Conservation (phyloP, 768 basidiomycete species). For the Hortiboletus campestris region DNA sequence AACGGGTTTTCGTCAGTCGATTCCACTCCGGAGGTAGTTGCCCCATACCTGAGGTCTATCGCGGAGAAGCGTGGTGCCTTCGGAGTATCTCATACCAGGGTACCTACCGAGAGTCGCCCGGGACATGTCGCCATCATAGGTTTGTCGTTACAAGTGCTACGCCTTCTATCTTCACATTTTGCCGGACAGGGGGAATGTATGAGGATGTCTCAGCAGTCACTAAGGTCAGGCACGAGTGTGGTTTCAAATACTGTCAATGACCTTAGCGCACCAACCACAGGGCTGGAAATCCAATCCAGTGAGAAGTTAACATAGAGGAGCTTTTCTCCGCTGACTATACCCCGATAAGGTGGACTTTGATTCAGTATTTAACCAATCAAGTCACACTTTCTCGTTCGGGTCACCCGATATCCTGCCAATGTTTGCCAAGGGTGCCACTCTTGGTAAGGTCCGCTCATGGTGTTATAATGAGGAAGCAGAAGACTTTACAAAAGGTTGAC, state of each 20-base stretch:
- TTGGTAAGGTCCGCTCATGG: slow-evolving; percentile 72
- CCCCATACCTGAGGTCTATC: slow-evolving; percentile 73
- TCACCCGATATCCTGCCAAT: slow-evolving; percentile 88
- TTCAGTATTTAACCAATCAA: slow-evolving; percentile 83
- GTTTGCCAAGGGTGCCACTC: slow-evolving; percentile 73
- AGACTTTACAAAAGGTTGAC: slow-evolving; percentile 79
- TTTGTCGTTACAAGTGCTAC: slow-evolving; percentile 22
- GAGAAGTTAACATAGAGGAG: background rate
- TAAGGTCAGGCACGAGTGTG: slow-evolving; percentile 46
- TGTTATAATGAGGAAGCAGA: slow-evolving; percentile 74
- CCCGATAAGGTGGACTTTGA: slow-evolving; percentile 66
- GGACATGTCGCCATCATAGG: slow-evolving; percentile 90
- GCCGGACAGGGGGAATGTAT: slow-evolving; percentile 78
- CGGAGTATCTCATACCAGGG: slow-evolving; percentile 81
- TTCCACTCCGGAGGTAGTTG: slow-evolving; percentile 57
- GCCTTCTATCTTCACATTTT: slow-evolving; percentile 2
- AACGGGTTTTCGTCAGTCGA: slow-evolving; percentile 56
- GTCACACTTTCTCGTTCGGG: slow-evolving; percentile 77
- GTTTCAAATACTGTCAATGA: slow-evolving; percentile 4
- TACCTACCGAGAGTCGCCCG: slow-evolving; percentile 85
- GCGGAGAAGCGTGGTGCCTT: slow-evolving; percentile 67
- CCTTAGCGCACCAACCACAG: slow-evolving; percentile 33
- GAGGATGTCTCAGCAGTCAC: slow-evolving; percentile 88
- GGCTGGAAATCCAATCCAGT: slow-evolving; percentile 89
- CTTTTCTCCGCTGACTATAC: background rate